Base-by-base conservation (phyloP, 2,329 filamentous ascomycete species). In the Ceratocystis diversiconidia region DNA sequence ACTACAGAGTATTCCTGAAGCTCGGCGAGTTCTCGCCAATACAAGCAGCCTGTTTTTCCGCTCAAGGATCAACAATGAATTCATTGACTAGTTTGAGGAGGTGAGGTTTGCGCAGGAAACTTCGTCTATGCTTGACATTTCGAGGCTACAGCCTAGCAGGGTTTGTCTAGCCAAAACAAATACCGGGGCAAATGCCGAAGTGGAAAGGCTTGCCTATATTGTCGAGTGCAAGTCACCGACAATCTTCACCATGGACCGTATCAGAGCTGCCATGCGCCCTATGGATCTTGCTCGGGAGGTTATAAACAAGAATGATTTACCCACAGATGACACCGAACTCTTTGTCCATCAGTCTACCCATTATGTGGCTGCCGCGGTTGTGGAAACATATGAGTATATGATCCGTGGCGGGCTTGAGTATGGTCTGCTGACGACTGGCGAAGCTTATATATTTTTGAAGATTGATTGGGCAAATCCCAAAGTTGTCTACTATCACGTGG, bases 301-400 rank as follows among this genome's bases (percentile, higher is more conserved):
- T 5, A 68, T 72, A 1, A 70, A 72, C 48, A 69, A 69, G 2
- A 68, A 65, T 10, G 74, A 70, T 1, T 70, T 71, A 4, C 73
- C 71, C 0, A 73, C 69, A 17, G 66, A 62, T 1, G 59, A 59
- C 0, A 68, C 73, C 66, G 70, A 68, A 41, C 32, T 36, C 2
- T 10, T 10, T 10, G 32, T 36, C 2, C 8, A 36, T 36, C 72
- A 68, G 5, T 75, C 75, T 57, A 67, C 72, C 48, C 74, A 77
- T 57, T 68, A 73, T 43, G 74, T 74, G 19, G 73, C 76, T 19
- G 63, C 74, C 70, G 67, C 72, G 78, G 4, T 71, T 70, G 2
- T 12, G 7, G 5, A 48, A 7, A 76, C 74, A 0, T 82, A 78
- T 69, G 74, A 78, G 44, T 80, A 81, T 70, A 82, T 82, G 74